phyloP scores from a whole-genome alignment of 805 yeast species.

The Saccharomyces eubayanus region DNA sequence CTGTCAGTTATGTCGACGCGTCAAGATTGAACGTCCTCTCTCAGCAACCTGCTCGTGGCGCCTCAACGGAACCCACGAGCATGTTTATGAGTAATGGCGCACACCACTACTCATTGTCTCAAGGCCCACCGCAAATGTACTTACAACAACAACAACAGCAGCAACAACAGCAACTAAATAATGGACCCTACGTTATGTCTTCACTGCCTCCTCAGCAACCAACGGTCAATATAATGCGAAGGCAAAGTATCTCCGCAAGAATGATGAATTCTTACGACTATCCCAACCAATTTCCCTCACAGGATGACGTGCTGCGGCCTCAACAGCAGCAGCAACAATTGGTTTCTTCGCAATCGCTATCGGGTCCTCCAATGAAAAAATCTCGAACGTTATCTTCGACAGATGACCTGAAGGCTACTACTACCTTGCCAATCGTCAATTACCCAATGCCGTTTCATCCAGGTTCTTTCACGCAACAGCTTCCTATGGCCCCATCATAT shows the following conservation, averaged over 20 bases:
- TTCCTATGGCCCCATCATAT: background rate
- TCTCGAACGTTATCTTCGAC: background rate
- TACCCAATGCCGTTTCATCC: background rate
- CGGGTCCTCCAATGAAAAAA: background rate
- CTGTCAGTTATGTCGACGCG: constrained; percentile 21
- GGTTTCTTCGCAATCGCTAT: background rate
- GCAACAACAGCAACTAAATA: background rate
- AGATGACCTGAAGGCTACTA: background rate
- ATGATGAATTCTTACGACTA: background rate
- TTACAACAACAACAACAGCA: background rate
- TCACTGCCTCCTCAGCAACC: background rate
- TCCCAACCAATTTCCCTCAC: background rate
- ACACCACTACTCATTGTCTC: background rate
- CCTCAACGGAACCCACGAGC: background rate
- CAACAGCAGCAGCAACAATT: background rate
- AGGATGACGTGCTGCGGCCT: background rate
- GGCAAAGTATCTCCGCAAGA: background rate
- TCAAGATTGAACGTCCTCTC: background rate
- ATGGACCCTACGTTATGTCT: background rate
- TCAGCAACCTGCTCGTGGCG: background rate
- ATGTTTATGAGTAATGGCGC: background rate
- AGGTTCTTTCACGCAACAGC: background rate
- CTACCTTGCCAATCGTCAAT: background rate
- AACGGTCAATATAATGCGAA: background rate
- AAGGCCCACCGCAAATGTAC: background rate